Conservation (phyloP, 2,329 filamentous ascomycete species). For the Pyrenophora seminiperda region DNA sequence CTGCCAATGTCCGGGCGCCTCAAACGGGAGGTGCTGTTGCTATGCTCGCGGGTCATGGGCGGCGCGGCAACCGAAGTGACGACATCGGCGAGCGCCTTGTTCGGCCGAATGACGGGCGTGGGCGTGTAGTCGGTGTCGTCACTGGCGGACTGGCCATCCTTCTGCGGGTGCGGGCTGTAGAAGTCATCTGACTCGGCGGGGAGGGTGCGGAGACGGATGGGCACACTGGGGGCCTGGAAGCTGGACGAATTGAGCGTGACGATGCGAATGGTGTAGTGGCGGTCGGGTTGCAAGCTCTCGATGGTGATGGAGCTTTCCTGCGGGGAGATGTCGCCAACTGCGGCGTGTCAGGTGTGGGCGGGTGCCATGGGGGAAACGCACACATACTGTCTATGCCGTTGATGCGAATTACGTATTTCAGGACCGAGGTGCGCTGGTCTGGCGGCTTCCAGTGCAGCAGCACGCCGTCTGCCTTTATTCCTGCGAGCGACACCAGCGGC, state of each 20-base stretch:
- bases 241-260: constrained; percentile 90
- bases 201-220: constrained; percentile 80
- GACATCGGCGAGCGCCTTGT: constrained; percentile 63
- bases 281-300: constrained; percentile 80
- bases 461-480: constrained; percentile 84
- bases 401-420: constrained; percentile 89
- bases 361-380: not conserved
- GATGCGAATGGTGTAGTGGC: constrained; percentile 92
- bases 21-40: constrained; percentile 57
- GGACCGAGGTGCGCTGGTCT: constrained; percentile 67
- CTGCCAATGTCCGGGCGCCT: constrained; percentile 74
- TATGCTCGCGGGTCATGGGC: constrained; percentile 69
- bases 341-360: constrained; percentile 19
- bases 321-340: constrained; percentile 82
- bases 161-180: constrained; percentile 56
- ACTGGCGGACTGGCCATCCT: constrained; percentile 51
- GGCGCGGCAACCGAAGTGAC: constrained; percentile 66
- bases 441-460: constrained; percentile 89
- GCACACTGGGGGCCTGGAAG: constrained; percentile 86
- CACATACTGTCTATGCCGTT: constrained; percentile 85
- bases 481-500: constrained; percentile 87
- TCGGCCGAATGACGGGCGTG: constrained; percentile 58
- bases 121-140: constrained; percentile 55
- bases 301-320: constrained; percentile 89
- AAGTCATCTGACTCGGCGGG: constrained; percentile 51